phyloP scores from a whole-genome alignment of 2,329 filamentous ascomycete genomes.

The Mycosphaerella arachidis region DNA sequence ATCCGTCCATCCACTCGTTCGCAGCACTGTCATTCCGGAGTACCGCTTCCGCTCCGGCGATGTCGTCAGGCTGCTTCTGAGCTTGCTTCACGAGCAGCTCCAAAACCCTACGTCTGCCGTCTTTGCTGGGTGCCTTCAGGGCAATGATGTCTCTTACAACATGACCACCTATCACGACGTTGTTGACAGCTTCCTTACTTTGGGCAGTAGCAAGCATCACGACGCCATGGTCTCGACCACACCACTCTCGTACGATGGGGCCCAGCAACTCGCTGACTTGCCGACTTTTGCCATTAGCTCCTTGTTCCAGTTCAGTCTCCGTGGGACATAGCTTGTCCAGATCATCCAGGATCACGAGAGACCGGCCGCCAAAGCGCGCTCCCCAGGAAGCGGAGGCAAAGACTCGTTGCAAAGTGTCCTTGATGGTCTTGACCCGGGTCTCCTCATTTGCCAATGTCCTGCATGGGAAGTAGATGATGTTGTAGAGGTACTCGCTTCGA shows the following conservation, averaged over 20 bases:
- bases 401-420: conserved; percentile 75
- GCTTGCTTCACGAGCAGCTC: conserved; percentile 63
- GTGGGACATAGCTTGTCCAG: conserved; percentile 87
- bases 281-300: conserved; percentile 86
- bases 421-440: conserved; percentile 81
- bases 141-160: conserved; percentile 87
- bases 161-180: conserved; percentile 83
- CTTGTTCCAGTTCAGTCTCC: conserved; percentile 91
- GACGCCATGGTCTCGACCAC: conserved; percentile 71
- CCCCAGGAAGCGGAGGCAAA: conserved; percentile 93
- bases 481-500: conserved; percentile 68
- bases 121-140: conserved; percentile 88
- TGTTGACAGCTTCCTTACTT: conserved; percentile 87
- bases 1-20: conserved; percentile 67
- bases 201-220: conserved; percentile 87
- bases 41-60: conserved; percentile 7
- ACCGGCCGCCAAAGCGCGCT: conserved; percentile 74
- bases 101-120: conserved; percentile 75
- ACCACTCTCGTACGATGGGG: conserved; percentile 78
- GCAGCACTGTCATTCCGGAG: conserved; percentile 18
- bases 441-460: conserved; percentile 86
- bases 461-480: conserved; percentile 82
- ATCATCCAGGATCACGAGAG: conserved; percentile 86
- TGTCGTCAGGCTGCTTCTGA: conserved; percentile 11
- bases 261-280: conserved; percentile 88